phyloP scores from a whole-genome alignment of 202 grass and related monocot species.

The Zoysia matrella region DNA sequence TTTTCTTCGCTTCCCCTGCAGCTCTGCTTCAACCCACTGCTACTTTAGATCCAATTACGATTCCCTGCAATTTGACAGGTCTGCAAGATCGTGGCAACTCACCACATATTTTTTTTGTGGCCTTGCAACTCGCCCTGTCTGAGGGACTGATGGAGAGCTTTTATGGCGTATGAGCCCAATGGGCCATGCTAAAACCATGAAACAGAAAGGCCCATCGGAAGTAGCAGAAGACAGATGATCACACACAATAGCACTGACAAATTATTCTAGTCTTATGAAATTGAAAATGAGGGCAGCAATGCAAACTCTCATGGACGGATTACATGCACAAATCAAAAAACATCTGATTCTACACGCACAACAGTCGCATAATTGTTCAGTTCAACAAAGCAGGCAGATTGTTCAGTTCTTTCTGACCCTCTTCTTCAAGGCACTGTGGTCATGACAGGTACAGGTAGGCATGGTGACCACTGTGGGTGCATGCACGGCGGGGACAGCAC shows the following conservation, averaged over 20 bases:
- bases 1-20: slow-evolving; percentile 10
- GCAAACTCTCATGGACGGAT: slow-evolving; percentile 24
- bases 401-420: not conserved
- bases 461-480: not conserved
- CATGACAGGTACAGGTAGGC: not conserved
- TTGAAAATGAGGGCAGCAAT: slow-evolving; percentile 18
- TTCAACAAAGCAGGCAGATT: not conserved
- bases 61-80: slow-evolving; percentile 22
- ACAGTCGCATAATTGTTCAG: slow-evolving; percentile 1
- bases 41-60: slow-evolving; percentile 14
- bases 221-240: not conserved
- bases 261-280: slow-evolving; percentile 33
- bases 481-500: not conserved
- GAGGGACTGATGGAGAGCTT: not conserved
- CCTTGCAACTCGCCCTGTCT: not conserved
- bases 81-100: not conserved
- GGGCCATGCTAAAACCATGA: slow-evolving; percentile 1
- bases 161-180: slow-evolving; percentile 36
- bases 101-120: no score
- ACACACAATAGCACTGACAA: slow-evolving; percentile 27
- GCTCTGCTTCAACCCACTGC: not conserved
- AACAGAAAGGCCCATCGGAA: slow-evolving; percentile 17
- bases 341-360: not conserved
- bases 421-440: not conserved
- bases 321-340: slow-evolving; percentile 26